These are phyloP conservation scores for Cupressus sempervirens DNA, from an alignment of 75 land plant species.

Conservation along the genomic window DNA sequence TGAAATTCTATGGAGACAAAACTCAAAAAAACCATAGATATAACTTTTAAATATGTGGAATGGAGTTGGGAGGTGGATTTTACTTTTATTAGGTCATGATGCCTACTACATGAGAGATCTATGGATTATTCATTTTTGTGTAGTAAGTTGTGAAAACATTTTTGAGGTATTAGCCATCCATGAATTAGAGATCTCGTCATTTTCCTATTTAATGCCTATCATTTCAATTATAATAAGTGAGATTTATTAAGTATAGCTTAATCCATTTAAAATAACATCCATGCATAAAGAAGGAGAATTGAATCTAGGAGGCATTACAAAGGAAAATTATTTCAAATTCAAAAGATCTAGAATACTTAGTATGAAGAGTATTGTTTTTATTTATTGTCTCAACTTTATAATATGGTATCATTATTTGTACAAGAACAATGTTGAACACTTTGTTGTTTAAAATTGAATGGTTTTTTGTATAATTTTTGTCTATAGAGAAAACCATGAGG, in stretches of 20 bases:
- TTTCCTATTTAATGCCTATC: background rate
- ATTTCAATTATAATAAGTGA: background rate
- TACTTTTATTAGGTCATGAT: background rate
- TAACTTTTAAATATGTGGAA: slow-evolving; percentile 43
- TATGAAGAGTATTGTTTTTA: background rate
- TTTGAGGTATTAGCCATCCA: background rate
- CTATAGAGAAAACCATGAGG: slow-evolving; percentile 83
- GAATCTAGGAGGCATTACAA: background rate
- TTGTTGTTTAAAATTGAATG: slow-evolving; percentile 33
- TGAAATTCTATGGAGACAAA: slow-evolving; percentile 87
- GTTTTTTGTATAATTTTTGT: background rate
- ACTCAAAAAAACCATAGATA: slow-evolving; percentile 76
- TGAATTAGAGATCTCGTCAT: background rate
- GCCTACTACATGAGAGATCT: background rate
- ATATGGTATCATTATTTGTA: slow-evolving; percentile 18
- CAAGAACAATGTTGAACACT: slow-evolving; percentile 82
- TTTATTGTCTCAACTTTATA: background rate
- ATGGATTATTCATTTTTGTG: background rate
- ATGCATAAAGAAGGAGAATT: background rate
- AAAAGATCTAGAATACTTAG: background rate
- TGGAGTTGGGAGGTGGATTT: background rate
- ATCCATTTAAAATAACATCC: background rate
- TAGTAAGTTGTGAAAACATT: background rate
- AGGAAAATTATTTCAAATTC: background rate
- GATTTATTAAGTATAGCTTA: background rate